Evolutionary conservation across 1,284 basidiomycete genomes (phyloP).

Genomic region (Apiotrichum brassicae): DNA sequence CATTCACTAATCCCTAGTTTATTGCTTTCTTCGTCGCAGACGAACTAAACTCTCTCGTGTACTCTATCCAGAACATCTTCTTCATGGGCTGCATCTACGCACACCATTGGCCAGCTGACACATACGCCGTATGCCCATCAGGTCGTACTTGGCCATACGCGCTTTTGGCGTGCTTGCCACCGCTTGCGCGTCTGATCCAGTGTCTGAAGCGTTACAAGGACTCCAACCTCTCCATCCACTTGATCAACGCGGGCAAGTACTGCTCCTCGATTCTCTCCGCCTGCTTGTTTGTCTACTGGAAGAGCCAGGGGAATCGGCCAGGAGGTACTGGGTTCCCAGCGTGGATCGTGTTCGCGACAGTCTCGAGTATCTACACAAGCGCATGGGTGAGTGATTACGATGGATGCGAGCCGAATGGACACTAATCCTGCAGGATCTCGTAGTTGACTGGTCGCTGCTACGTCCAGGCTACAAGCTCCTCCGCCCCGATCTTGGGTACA

Average conservation of each 20-base stretch:
- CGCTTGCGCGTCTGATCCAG: slow-evolving; percentile 68
- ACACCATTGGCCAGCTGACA: slow-evolving; percentile 34
- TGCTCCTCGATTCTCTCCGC: slow-evolving; percentile 58
- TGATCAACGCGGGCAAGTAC: slow-evolving; percentile 84
- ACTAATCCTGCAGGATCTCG: slow-evolving; percentile 50
- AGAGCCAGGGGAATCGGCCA: slow-evolving; percentile 50
- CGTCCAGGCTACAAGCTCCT: slow-evolving; percentile 62
- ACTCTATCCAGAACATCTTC: slow-evolving; percentile 65
- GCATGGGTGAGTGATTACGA: slow-evolving; percentile 53
- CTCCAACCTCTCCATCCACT: slow-evolving; percentile 64
- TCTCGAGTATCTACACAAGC: slow-evolving; percentile 65
- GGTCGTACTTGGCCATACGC: slow-evolving; percentile 52
- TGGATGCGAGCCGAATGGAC: neutral
- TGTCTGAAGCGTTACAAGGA: slow-evolving; percentile 80
- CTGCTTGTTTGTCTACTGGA: slow-evolving; percentile 67
- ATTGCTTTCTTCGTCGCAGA: slow-evolving; percentile 55
- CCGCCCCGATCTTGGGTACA: slow-evolving; percentile 67
- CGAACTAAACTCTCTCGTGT: slow-evolving; percentile 67
- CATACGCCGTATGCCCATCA: slow-evolving; percentile 59
- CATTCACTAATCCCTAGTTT: slow-evolving; percentile 16
- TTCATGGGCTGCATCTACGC: slow-evolving; percentile 41
- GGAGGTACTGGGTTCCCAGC: slow-evolving; percentile 54
- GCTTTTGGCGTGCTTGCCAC: slow-evolving; percentile 47
- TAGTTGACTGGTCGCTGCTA: slow-evolving; percentile 58
- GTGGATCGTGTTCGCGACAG: slow-evolving; percentile 58